phyloP scores from a whole-genome alignment of 2,329 filamentous ascomycete species.

The Penicillium crustosum region DNA sequence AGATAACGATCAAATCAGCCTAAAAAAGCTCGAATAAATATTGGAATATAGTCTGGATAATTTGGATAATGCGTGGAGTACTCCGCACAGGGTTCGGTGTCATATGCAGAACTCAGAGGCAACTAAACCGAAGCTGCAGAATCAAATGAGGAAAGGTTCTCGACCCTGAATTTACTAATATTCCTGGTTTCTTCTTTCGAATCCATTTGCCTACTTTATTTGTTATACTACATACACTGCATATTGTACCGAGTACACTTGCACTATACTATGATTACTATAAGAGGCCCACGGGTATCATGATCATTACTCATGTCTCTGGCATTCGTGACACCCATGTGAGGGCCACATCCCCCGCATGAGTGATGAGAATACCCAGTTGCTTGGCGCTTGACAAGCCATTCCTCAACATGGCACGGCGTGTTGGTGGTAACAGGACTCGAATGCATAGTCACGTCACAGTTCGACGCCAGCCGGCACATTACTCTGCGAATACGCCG shows the following conservation, averaged over 20 bases:
- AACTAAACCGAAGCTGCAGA: constrained; percentile 7
- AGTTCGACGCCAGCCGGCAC: not conserved
- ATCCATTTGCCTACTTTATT: not conserved
- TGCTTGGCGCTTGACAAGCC: not conserved
- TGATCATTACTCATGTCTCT: constrained; percentile 4
- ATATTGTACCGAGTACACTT: not conserved
- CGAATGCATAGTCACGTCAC: not conserved
- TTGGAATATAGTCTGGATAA: not conserved
- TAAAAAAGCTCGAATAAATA: not conserved
- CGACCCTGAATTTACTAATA: not conserved
- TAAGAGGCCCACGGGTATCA: not conserved
- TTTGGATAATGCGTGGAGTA: not conserved
- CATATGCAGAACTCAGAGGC: not conserved
- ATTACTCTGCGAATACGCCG: not conserved
- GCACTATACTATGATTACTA: not conserved
- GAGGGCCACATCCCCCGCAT: not conserved
- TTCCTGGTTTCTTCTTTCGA: not conserved
- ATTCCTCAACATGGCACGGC: not conserved
- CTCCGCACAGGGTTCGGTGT: not conserved
- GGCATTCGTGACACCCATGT: not conserved
- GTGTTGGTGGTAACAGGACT: not conserved
- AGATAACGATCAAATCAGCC: not conserved
- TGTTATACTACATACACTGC: not conserved
- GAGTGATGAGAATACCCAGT: not conserved
- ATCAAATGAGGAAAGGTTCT: constrained; percentile 1